Conservation (phyloP, 2,329 filamentous ascomycete genomes). For the Fusarium drepaniforme region DNA sequence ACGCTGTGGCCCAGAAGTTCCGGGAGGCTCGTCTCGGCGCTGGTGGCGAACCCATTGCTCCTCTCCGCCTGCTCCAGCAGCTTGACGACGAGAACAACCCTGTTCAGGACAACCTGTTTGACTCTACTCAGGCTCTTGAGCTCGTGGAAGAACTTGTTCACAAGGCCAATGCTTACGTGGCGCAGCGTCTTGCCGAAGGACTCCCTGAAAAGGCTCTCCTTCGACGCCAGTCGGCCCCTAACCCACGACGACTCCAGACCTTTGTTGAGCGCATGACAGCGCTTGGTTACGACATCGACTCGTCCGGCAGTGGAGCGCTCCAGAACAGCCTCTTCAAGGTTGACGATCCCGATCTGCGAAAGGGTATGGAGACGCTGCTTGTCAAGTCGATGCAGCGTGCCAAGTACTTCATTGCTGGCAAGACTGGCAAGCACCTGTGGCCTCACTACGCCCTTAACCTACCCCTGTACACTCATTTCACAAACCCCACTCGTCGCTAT, state of each 20-base stretch:
- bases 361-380: slow-evolving; percentile 97
- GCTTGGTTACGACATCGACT: slow-evolving; percentile 90
- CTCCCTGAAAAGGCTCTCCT: slow-evolving; percentile 94
- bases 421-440: slow-evolving; percentile 81
- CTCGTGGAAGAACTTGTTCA: slow-evolving; percentile 95
- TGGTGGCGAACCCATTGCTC: slow-evolving; percentile 82
- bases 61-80: slow-evolving; percentile 90
- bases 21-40: slow-evolving; percentile 88
- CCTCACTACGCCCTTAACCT: slow-evolving; percentile 94
- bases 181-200: slow-evolving; percentile 81
- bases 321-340: slow-evolving; percentile 97
- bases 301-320: slow-evolving; percentile 87
- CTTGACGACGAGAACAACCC: slow-evolving; percentile 98
- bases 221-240: slow-evolving; percentile 87
- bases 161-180: slow-evolving; percentile 91
- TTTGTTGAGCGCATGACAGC: slow-evolving; percentile 94
- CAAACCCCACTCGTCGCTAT: slow-evolving; percentile 93
- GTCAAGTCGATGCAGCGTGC: slow-evolving; percentile 96
- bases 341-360: slow-evolving; percentile 87
- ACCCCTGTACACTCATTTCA: slow-evolving; percentile 97
- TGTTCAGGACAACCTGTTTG: slow-evolving; percentile 95
- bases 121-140: slow-evolving; percentile 89
- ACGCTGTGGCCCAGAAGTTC: slow-evolving; percentile 89
- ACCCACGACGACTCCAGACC: slow-evolving; percentile 87
- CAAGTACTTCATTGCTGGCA: slow-evolving; percentile 92